Evolutionary conservation across 2,329 filamentous ascomycete genomes (phyloP).

Genomic region (Trichophyton equinum): DNA sequence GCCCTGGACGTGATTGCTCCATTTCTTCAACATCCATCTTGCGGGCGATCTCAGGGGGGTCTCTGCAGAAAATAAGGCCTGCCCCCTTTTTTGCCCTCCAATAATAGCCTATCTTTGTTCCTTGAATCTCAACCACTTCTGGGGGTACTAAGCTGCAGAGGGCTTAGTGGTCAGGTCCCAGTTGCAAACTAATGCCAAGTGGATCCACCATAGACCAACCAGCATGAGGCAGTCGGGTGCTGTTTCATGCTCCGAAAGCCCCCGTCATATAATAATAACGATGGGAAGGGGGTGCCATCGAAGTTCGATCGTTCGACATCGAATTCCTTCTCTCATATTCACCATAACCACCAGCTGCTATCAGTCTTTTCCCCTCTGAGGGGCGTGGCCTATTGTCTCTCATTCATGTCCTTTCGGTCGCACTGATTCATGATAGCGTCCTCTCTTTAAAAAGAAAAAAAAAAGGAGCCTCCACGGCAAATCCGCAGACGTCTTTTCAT

Average conservation of each 20-base stretch:
- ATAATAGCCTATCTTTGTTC: neutral
- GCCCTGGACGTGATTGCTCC: neutral
- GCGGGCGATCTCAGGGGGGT: constrained; percentile 1
- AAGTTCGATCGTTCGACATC: neutral
- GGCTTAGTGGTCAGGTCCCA: neutral
- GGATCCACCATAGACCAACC: neutral
- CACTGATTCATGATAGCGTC: neutral
- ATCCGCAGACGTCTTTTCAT: neutral
- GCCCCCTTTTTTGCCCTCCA: neutral
- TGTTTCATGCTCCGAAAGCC: constrained; percentile 1
- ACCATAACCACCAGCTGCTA: neutral
- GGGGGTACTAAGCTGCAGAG: neutral
- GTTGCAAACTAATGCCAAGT: neutral
- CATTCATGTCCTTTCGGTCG: neutral
- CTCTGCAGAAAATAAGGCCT: neutral
- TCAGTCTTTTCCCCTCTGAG: neutral
- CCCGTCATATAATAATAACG: neutral
- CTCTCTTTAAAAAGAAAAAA: neutral
- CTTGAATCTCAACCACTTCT: neutral
- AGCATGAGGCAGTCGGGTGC: neutral
- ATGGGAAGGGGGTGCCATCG: neutral
- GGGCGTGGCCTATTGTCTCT: constrained; percentile 2
- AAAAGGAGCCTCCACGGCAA: neutral
- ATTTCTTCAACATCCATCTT: neutral
- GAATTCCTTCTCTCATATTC: neutral